Evolutionary conservation across 306 rosid species (phyloP).

Genomic region (Carpinus fangiana): DNA sequence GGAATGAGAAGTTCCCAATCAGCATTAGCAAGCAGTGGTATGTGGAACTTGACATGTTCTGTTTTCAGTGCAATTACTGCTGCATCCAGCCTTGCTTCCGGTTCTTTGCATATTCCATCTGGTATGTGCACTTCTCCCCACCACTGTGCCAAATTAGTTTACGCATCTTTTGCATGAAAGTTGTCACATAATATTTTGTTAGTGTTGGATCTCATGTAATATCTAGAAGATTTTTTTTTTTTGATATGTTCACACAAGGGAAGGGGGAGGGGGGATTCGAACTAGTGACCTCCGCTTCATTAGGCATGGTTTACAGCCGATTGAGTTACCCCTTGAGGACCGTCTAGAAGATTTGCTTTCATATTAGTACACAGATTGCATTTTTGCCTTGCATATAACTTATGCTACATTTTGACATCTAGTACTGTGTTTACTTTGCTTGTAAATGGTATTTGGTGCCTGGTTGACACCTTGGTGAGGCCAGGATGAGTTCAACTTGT

Average conservation of each 20-base stretch:
- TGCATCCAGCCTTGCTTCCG: constrained; percentile 95
- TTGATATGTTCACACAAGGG: too few relatives aligned
- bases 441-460: background rate
- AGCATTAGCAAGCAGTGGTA: constrained; percentile 84
- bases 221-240: background rate
- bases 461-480: background rate
- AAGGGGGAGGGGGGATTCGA: too few relatives aligned
- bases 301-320: too few relatives aligned
- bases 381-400: background rate
- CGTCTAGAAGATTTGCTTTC: background rate
- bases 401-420: background rate
- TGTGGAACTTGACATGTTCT: constrained; percentile 96
- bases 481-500: background rate
- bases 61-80: constrained; percentile 96
- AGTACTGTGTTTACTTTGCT: background rate
- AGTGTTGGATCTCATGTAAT: background rate
- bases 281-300: too few relatives aligned
- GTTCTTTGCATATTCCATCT: constrained; percentile 68
- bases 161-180: background rate
- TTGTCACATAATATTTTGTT: background rate
- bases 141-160: constrained; percentile 3
- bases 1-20: constrained; percentile 92
- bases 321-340: too few relatives aligned
- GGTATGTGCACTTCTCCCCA: constrained; percentile 50
- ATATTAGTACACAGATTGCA: background rate